Evolutionary conservation across 139 green algal species (phyloP), one percentile per base, ranked within the genome.

Genomic region (Coelastrella sp.): DNA sequence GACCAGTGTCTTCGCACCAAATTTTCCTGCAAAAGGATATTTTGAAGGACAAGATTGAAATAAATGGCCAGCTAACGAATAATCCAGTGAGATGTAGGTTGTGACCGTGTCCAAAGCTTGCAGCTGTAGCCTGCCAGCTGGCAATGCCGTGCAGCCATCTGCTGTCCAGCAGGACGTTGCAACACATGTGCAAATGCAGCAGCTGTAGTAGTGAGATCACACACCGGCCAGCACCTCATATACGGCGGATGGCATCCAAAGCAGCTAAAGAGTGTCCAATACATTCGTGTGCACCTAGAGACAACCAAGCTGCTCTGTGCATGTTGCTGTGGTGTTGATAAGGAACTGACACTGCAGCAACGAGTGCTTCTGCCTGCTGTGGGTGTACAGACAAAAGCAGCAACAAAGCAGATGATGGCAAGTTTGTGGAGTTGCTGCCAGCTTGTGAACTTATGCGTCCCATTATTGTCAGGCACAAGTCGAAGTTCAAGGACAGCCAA

Each of bases 21-120:
- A 58, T 87, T 56, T 87, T 79, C 27, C 63, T 87, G 82, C 82
- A 87, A 63, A 78, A 87, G 25, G 27, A 63, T 6, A 12, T 65
- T 22, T 61, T 70, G 14, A 66, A 27, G 25, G 14, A 78, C 6
- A 25, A 61, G 35, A 57, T 35, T 7, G 27, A 22, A 6, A 27
- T 15, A 0, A 27, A 78, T 0, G 60, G 25, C 14, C 17, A 24
- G 17, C 9, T n/a, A 19, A 27, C 17, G 4, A 76, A 19, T 35
- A 59, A 25, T 12, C 56, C 60, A 17, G 59, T 87, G 24, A 61
- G 24, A 74, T 87, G 81, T 75, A 27, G 60, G 81, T 75, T 17
- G 4, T 27, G 14, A n/a, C 19, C 1, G 15, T 76, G 15, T 76
- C 15, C 14, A 20, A 49, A 49, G 35, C 35, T 49, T 49, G 35